Evolutionary conservation across 768 basidiomycete genomes (phyloP).

Genomic region (Boletus patriciae): DNA sequence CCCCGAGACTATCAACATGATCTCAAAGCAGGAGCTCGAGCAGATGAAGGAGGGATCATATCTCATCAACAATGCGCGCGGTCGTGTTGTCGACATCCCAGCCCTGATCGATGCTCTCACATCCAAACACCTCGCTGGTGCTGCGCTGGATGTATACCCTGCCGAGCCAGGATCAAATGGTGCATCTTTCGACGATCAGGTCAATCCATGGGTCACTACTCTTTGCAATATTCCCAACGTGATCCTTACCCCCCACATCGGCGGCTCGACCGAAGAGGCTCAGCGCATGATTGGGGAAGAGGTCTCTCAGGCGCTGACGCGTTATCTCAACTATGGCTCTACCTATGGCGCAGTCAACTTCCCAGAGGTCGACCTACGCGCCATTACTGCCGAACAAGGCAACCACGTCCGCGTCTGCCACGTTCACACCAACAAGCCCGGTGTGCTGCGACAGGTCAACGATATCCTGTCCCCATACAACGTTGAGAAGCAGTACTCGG

Average conservation of each 20-base stretch:
- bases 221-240: constrained; percentile 83
- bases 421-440: constrained; percentile 93
- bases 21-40: constrained; percentile 70
- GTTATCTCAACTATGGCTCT: constrained; percentile 92
- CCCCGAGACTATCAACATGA: constrained; percentile 95
- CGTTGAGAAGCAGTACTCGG: constrained; percentile 99
- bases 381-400: constrained; percentile 82
- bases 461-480: constrained; percentile 92
- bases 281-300: constrained; percentile 97
- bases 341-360: constrained; percentile 96
- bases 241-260: constrained; percentile 97
- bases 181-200: constrained; percentile 79
- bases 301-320: constrained; percentile 78
- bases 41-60: constrained; percentile 95
- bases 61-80: constrained; percentile 97
- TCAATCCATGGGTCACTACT: constrained; percentile 81
- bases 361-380: constrained; percentile 95
- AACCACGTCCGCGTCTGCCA: constrained; percentile 88
- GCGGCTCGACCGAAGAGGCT: constrained; percentile 98
- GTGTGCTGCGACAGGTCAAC: constrained; percentile 94
- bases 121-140: constrained; percentile 86
- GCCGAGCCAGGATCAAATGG: constrained; percentile 92
- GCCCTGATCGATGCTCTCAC: constrained; percentile 80
- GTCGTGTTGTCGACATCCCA: constrained; percentile 92
- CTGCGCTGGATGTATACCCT: constrained; percentile 92